Evolutionary conservation across 2,329 filamentous ascomycete species (phyloP).

Genomic region (Arthrobotrys musiformis): DNA sequence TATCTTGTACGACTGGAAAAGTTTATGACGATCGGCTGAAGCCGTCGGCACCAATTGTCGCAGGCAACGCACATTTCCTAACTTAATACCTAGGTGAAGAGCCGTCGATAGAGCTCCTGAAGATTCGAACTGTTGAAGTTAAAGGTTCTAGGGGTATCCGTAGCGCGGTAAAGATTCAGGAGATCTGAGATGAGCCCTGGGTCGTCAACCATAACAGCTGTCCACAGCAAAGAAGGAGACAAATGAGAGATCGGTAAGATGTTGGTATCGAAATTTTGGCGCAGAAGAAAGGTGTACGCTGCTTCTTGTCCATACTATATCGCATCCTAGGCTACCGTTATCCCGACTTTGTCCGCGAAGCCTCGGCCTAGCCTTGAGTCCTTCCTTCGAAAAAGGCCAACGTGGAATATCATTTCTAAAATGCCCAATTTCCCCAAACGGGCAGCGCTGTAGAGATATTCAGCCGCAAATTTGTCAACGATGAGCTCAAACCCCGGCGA

Average conservation of each 20-base stretch:
- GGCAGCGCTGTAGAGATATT: not conserved
- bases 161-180: not conserved
- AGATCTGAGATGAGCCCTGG: not conserved
- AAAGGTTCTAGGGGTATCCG: no score
- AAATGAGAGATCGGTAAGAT: not conserved
- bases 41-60: no score
- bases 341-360: not conserved
- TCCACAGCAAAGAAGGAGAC: conserved; percentile 11
- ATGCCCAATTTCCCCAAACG: not conserved
- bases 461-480: not conserved
- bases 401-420: not conserved
- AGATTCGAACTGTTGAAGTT: no score
- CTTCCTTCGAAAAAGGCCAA: not conserved
- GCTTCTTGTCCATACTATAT: no score
- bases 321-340: conserved; percentile 1
- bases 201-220: not conserved
- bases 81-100: no score
- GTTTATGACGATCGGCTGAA: no score
- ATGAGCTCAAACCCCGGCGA: not conserved
- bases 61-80: no score
- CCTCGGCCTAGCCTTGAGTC: not conserved
- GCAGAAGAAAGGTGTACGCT: not conserved
- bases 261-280: conserved; percentile 2
- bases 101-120: no score
- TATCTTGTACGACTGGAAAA: no score